A percentile compares a stretch with the other conserved stretches of the same genome.
Evolutionary conservation across 192 early-diverging fungal species (phyloP).

Genomic region (Entomortierella parvispora): DNA sequence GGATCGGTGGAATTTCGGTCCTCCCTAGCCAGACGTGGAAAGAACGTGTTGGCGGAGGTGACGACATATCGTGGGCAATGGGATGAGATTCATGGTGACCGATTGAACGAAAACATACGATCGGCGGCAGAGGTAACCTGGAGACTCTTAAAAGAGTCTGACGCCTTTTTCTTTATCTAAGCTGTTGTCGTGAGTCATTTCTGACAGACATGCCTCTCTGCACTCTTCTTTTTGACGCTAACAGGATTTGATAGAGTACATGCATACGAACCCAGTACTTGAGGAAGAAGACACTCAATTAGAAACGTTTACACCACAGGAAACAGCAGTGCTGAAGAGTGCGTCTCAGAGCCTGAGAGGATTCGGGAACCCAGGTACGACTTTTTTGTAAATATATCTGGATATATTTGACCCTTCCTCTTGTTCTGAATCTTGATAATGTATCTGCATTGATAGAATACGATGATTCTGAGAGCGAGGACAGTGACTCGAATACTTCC

Average conservation of each 20-base stretch:
- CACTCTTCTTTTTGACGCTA: no score
- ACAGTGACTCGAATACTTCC: neutral
- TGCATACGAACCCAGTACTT: slow-evolving; percentile 46
- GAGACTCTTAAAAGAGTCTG: neutral
- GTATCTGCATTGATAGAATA: slow-evolving; percentile 10
- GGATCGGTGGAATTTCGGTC: slow-evolving; percentile 35
- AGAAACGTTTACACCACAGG: slow-evolving; percentile 12
- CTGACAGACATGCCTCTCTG: no score
- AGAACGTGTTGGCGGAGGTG: slow-evolving; percentile 16
- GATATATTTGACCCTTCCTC: neutral
- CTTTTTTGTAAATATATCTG: neutral
- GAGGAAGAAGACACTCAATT: neutral
- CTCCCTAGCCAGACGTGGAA: slow-evolving; percentile 22
- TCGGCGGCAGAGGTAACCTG: slow-evolving; percentile 29
- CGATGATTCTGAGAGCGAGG: slow-evolving; percentile 32
- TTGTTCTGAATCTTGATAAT: neutral
- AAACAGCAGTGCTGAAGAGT: slow-evolving; percentile 23
- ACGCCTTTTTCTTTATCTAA: neutral
- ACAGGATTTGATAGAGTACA: slow-evolving; percentile 45
- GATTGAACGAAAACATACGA: slow-evolving; percentile 33
- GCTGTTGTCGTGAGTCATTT: no score
- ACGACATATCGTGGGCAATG: slow-evolving; percentile 34
- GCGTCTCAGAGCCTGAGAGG: slow-evolving; percentile 33
- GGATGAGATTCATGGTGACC: slow-evolving; percentile 48
- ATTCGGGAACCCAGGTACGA: slow-evolving; percentile 37